Evolutionary conservation across 2,329 filamentous ascomycete species (phyloP).

Genomic region (Aspergillus pseudoviridinutans): DNA sequence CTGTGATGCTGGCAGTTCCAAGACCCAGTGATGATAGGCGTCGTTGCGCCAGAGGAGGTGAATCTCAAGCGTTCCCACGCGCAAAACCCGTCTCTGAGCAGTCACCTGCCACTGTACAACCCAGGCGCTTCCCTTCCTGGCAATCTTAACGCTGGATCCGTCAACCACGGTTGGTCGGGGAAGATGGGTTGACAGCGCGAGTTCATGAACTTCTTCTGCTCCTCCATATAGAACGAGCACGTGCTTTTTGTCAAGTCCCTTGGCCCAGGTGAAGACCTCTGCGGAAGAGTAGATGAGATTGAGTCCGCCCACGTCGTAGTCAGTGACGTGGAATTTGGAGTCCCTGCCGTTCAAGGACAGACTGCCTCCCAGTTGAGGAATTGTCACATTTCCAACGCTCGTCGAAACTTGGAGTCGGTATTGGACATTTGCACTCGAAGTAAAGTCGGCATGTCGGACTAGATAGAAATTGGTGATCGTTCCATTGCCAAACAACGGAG

Average conservation of each 20-base stretch:
- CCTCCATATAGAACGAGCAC: conserved; percentile 41
- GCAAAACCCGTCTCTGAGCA: conserved; percentile 10
- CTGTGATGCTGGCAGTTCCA: conserved; percentile 11
- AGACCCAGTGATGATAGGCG: conserved; percentile 44
- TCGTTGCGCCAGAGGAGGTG: not conserved
- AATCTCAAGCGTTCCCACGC: conserved; percentile 41
- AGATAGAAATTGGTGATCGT: conserved; percentile 56
- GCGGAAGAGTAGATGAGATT: conserved; percentile 43
- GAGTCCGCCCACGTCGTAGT: conserved; percentile 38
- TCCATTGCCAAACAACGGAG: conserved; percentile 55
- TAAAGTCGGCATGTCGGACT: conserved; percentile 61
- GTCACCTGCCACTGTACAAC: conserved; percentile 27
- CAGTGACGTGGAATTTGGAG: conserved; percentile 43
- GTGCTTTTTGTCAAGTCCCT: conserved; percentile 52
- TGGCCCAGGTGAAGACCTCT: conserved; percentile 51
- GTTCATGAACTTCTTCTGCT: conserved; percentile 37
- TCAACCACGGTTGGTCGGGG: not conserved
- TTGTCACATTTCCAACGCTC: conserved; percentile 35
- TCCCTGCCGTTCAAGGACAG: conserved; percentile 40
- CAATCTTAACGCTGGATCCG: conserved; percentile 21
- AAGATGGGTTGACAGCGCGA: conserved; percentile 28
- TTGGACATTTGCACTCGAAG: conserved; percentile 51
- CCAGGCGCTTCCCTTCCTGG: conserved; percentile 30
- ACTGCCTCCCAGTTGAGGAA: conserved; percentile 39
- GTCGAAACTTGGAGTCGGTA: conserved; percentile 60